Base-by-base conservation (phyloP, 2,329 filamentous ascomycete genomes). In the Ophiosphaerella herpotricha region DNA sequence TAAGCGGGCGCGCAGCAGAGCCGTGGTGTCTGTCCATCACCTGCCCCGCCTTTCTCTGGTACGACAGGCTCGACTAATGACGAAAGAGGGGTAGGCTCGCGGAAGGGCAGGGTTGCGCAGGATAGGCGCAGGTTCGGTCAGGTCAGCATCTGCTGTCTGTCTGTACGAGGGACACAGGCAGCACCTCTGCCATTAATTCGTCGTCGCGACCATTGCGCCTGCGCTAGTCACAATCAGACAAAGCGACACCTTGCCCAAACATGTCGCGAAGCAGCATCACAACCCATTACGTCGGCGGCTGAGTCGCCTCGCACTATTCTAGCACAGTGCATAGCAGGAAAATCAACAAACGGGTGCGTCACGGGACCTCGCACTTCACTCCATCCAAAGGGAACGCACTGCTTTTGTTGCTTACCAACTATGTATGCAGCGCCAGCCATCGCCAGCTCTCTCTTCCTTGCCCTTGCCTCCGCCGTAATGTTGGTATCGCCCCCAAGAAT, bases 381-480 rank as follows among this genome's bases (percentile, higher is more conserved):
- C 3, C 26, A 29, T 29, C 40, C 34, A 18, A 54, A 61, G 54
- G 51, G 52, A 63, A 55, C 53, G 48, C 52, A 39, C 52, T 67
- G 66, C 64, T 70, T 62, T 63, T 66, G 57, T 57, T 63, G 52
- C 53, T 52, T 51, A 59, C 58, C 52, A 54, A 48, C 54, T 49
- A 62, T 54, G 43, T 60, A 60, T 58, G 57, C 48, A 55, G 46
- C 44, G 52, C 51, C 55, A 52, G 44, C 42, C 51, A 46, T 32
- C 36, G 46, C 39, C 43, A 39, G 51, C 51, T 38, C 52, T 43
- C 36, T 47, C 43, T 14, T 44, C 8, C 37, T 41, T 9, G 48
- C 45, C 36, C 39, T 47, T 16, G 13, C 39, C 39, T 50, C 29
- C 18, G 32, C 43, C 43, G 35, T 31, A 43, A 46, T 48, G 48